Evolutionary conservation across 257 asterid genomes (phyloP).

Genomic region (Lithospermum erythrorhizon): DNA sequence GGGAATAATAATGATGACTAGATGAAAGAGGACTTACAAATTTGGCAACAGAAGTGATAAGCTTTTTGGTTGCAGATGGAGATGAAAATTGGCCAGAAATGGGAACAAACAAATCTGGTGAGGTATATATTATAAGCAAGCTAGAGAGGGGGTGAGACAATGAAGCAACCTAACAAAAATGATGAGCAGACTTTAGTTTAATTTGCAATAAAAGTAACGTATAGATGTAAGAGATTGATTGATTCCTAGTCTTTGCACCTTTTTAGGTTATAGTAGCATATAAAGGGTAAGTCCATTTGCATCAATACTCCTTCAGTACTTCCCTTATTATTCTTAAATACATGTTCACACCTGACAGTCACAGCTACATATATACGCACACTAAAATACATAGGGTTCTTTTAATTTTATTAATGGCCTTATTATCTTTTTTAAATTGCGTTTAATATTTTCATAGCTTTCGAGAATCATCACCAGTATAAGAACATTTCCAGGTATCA

Average conservation of each 20-base stretch:
- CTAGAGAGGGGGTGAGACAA: background rate
- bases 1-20: conserved; percentile 9
- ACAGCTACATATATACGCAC: too few species aligned
- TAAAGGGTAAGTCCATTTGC: background rate
- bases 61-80: conserved; percentile 27
- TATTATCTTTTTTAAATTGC: too few species aligned
- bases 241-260: conserved; percentile 15
- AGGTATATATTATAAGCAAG: background rate
- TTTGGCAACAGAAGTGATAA: conserved; percentile 35
- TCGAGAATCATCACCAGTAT: too few species aligned
- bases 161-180: conserved; percentile 10
- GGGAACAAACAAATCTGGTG: conserved; percentile 36
- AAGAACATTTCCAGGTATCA: too few species aligned
- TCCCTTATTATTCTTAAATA: background rate
- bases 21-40: conserved; percentile 28
- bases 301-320: background rate
- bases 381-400: too few species aligned
- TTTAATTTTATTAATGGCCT: too few species aligned
- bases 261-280: conserved; percentile 16
- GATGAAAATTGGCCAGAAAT: conserved; percentile 30
- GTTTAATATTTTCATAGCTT: too few species aligned
- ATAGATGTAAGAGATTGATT: conserved; percentile 21
- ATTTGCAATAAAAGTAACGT: conserved; percentile 10
- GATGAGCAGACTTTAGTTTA: conserved; percentile 7
- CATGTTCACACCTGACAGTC: background rate